A percentile compares a stretch with the other conserved stretches of the same genome.
phyloP scores from a whole-genome alignment of 2,329 filamentous ascomycete species.

The Colletotrichum cereale region DNA sequence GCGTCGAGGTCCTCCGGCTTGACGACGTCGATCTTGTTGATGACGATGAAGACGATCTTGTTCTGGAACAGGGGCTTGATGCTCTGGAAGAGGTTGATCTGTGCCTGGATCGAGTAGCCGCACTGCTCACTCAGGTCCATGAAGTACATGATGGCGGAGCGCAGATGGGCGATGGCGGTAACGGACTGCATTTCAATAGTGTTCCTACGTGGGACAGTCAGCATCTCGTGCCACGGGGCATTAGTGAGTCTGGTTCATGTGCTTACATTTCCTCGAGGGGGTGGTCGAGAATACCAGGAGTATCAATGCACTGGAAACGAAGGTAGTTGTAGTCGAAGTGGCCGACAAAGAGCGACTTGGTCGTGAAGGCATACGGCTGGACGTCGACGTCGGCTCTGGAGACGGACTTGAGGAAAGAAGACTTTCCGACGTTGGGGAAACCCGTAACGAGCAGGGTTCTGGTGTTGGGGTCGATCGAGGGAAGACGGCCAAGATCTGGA shows the following conservation, averaged over 20 bases:
- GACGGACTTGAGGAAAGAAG: slow-evolving; percentile 82
- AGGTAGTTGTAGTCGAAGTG: slow-evolving; percentile 98
- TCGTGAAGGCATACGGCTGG: slow-evolving; percentile 99
- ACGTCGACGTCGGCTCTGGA: slow-evolving; percentile 38
- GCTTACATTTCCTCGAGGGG: slow-evolving; percentile 84
- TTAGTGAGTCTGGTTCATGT: neutral
- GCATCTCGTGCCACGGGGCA: neutral
- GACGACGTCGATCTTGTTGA: slow-evolving; percentile 98
- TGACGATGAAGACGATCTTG: slow-evolving; percentile 95
- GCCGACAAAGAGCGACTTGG: slow-evolving; percentile 95
- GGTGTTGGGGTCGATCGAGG: slow-evolving; percentile 98
- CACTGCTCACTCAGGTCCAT: slow-evolving; percentile 98
- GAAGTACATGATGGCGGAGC: slow-evolving; percentile 96
- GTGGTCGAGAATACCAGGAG: slow-evolving; percentile 97
- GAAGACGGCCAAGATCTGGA: slow-evolving; percentile 91
- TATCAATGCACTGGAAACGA: slow-evolving; percentile 93
- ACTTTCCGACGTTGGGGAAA: slow-evolving; percentile 98
- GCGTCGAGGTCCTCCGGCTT: slow-evolving; percentile 87
- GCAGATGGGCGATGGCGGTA: slow-evolving; percentile 95
- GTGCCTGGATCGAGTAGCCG: slow-evolving; percentile 91
- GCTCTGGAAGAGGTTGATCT: slow-evolving; percentile 95
- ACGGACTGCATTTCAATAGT: slow-evolving; percentile 99
- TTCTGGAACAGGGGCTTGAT: slow-evolving; percentile 96
- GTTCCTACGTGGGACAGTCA: slow-evolving; percentile 66
- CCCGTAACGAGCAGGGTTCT: slow-evolving; percentile 96